Percentiles rank a stretch among this genome's conserved stretches.
phyloP scores from a whole-genome alignment of 2,329 filamentous ascomycete genomes.

The Aspergillus sergii region DNA sequence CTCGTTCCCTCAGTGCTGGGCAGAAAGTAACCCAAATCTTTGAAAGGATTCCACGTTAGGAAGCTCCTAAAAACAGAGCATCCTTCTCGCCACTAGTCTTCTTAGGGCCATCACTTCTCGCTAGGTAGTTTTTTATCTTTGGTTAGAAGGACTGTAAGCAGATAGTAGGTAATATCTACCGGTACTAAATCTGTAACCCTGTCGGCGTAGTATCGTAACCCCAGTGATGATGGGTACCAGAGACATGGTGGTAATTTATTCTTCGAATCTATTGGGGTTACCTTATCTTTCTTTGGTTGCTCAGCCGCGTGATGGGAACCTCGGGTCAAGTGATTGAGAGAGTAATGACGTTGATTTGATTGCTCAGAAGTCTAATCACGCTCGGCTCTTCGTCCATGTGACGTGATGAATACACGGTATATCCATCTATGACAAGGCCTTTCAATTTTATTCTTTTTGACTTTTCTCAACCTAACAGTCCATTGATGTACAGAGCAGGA shows the following conservation, averaged over 20 bases:
- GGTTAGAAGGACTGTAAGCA: no score
- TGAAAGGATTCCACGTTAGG: no score
- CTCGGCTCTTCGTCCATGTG: not conserved
- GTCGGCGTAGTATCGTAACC: no score
- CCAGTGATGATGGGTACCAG: not conserved
- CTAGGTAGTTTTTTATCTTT: no score
- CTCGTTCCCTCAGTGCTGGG: no score
- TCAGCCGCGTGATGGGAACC: not conserved
- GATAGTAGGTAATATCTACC: no score
- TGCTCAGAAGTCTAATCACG: not conserved
- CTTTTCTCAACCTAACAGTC: not conserved
- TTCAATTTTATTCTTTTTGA: not conserved
- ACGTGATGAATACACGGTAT: not conserved
- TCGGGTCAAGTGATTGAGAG: not conserved
- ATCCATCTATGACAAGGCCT: not conserved
- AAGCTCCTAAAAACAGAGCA: no score
- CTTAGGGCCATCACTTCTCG: no score
- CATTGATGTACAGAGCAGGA: not conserved
- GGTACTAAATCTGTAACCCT: no score
- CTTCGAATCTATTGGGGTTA: not conserved
- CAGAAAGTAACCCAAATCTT: no score
- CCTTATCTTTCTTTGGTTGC: not conserved
- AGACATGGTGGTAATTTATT: not conserved
- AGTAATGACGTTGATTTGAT: not conserved
- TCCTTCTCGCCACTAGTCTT: no score